Base-by-base conservation (phyloP, 2,329 filamentous ascomycete genomes). In the Lasiodiplodia hormozganensis region DNA sequence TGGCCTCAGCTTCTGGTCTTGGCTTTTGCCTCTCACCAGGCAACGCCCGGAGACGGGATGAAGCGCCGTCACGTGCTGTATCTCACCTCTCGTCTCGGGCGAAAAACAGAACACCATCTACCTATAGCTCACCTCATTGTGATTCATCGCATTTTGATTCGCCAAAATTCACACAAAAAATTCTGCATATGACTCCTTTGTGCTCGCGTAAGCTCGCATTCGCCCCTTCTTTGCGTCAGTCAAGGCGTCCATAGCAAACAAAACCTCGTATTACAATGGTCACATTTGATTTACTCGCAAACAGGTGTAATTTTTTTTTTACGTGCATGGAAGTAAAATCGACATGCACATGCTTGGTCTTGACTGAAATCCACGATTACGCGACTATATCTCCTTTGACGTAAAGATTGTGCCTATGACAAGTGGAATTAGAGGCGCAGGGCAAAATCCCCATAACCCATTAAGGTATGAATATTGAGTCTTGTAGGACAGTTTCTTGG, bases 1-100 rank as follows among this genome's bases (percentile, higher is more conserved):
- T 67, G 65, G 65, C 65, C 65, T 52, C 65, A 67, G 65, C 65
- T 60, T 36, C 36, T 34, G 11, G 12, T 53, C 54, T 60, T 67
- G 65, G 65, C 65, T 12, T 57, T 34, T 34, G 57, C 57, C 25
- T 47, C 31, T 56, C 21, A 51, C 54, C 53, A 52, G 65, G 65
- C 65, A 60, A 67, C 65, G 28, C 28, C 28, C 28, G 40, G 23
- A 16, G 16, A 6, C n/a, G 11, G n/a, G 40, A 47, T 47, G 18
- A 47, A 47, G 2, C 16, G 6, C 18, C 6, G 43, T 51, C 60
- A 52, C 60, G 43, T 64, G 60, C n/a, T 0, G 11, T 11, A 10
- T 49, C 38, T 21, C 4, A 23, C 10, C 47, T 43, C 25, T 12
- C 49, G 23, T 23, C 8, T 25, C 49, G 21, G 12, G n/a, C 6